A percentile compares a stretch with the other conserved stretches of the same genome.
Conservation (phyloP, 1,284 basidiomycete genomes). For the Puccinia triticina region DNA sequence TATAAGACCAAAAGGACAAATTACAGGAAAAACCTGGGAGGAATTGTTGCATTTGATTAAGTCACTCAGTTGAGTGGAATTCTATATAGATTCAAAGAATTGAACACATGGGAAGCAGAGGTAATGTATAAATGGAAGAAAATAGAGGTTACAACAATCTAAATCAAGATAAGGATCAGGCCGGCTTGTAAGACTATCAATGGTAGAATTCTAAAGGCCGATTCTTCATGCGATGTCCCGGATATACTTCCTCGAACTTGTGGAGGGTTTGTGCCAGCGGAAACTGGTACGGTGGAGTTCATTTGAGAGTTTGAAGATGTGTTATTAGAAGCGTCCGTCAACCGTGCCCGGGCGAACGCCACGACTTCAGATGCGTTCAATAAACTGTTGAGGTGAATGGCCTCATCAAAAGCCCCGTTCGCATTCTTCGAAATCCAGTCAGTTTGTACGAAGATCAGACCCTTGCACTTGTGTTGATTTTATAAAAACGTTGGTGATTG, state of each 20-base stretch:
- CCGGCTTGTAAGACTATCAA: not conserved
- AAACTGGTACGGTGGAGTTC: not conserved
- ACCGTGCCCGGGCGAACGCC: conserved; percentile 1
- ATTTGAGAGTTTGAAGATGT: not conserved
- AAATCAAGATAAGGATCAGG: not conserved
- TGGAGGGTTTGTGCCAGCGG: not conserved
- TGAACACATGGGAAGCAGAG: not conserved
- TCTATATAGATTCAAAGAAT: not conserved
- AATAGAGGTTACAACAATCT: not conserved
- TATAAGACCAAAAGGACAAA: not conserved
- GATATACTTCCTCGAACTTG: conserved; percentile 19
- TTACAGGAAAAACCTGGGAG: not conserved
- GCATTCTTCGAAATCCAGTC: conserved; percentile 34
- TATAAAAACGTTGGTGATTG: not conserved
- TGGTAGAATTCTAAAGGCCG: not conserved
- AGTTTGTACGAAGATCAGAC: not conserved
- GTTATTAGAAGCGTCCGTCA: not conserved
- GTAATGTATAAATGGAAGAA: not conserved
- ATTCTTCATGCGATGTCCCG: not conserved
- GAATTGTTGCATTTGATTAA: no score
- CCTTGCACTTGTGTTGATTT: not conserved
- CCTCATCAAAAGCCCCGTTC: conserved; percentile 27
- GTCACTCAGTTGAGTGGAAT: not conserved
- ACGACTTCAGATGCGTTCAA: conserved; percentile 18
- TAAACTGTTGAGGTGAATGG: conserved; percentile 42